Evolutionary conservation across 768 basidiomycete species (phyloP).

Genomic region (Glaciozyma martinii): DNA sequence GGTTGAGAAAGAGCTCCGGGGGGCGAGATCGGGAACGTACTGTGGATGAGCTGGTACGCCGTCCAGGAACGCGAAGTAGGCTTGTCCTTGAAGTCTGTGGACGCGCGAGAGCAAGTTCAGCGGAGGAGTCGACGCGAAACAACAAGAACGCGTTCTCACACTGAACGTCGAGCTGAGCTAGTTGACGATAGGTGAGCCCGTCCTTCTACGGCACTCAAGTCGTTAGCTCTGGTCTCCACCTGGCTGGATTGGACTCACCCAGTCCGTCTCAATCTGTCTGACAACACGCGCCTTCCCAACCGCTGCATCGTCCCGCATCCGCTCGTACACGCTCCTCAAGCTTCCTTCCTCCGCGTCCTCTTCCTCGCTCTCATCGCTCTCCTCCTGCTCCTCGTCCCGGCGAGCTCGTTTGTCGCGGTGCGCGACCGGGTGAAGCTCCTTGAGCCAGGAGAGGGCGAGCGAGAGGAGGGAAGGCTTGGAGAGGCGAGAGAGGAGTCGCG

Average conservation of each 20-base stretch:
- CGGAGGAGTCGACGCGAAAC: neutral
- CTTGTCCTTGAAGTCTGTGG: constrained; percentile 6
- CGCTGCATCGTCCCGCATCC: neutral
- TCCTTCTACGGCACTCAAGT: neutral
- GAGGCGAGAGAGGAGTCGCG: neutral
- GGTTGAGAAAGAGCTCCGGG: neutral
- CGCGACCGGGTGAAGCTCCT: neutral
- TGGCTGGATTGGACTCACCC: neutral
- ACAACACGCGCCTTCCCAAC: neutral
- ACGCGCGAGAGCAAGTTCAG: neutral
- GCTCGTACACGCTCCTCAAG: neutral
- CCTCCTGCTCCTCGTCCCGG: neutral
- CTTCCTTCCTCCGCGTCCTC: neutral
- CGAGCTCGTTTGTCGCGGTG: neutral
- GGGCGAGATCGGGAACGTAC: neutral
- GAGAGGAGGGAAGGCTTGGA: neutral
- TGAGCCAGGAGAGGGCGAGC: neutral
- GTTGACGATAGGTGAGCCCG: constrained; percentile 11
- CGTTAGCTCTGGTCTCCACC: neutral
- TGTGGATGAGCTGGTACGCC: neutral
- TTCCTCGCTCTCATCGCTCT: neutral
- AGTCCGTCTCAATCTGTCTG: neutral
- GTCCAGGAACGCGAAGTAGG: neutral
- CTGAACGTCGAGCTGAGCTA: constrained; percentile 17
- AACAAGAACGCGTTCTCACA: neutral